Evolutionary conservation across 352 stramenopile species (phyloP).

Genomic region (Phytophthora citrophthora): DNA sequence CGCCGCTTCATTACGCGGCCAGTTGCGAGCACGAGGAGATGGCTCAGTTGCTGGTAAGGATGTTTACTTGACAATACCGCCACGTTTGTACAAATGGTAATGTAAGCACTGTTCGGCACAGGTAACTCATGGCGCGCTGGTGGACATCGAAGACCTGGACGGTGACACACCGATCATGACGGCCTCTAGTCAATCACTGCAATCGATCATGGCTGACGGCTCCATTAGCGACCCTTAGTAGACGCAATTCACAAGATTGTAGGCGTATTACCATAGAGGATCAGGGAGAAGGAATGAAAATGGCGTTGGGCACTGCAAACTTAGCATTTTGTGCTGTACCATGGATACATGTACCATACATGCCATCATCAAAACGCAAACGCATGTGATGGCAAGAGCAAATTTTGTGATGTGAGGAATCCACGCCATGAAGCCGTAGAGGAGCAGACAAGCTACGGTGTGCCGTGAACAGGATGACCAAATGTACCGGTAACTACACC

Average conservation of each 20-base stretch:
- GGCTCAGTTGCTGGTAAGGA: conserved; percentile 59
- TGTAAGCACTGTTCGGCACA: conserved; percentile 19
- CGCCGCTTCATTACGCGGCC: conserved; percentile 76
- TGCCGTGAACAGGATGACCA: neutral
- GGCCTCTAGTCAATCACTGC: conserved; percentile 47
- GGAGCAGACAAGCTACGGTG: too few relatives aligned
- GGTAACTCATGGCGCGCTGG: conserved; percentile 66
- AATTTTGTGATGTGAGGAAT: conserved; percentile 1
- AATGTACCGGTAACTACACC: neutral
- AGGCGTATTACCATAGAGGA: conserved; percentile 26
- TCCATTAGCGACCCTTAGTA: conserved; percentile 30
- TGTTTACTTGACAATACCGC: conserved; percentile 17
- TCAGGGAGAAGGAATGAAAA: conserved; percentile 19
- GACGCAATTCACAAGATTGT: conserved; percentile 17
- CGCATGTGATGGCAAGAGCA: neutral
- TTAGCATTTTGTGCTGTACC: too few relatives aligned
- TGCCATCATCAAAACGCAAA: too few relatives aligned
- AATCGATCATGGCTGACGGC: conserved; percentile 51
- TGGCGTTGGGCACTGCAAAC: neutral
- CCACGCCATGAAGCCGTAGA: too few relatives aligned
- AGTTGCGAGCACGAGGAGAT: conserved; percentile 78
- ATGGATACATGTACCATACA: too few relatives aligned
- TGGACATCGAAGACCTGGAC: conserved; percentile 70
- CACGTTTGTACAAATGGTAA: conserved; percentile 10
- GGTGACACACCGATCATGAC: conserved; percentile 64